Evolutionary conservation across 164 flowering plant species (phyloP), one percentile per base, ranked within the genome.

Genomic region (Vitis amurensis): DNA sequence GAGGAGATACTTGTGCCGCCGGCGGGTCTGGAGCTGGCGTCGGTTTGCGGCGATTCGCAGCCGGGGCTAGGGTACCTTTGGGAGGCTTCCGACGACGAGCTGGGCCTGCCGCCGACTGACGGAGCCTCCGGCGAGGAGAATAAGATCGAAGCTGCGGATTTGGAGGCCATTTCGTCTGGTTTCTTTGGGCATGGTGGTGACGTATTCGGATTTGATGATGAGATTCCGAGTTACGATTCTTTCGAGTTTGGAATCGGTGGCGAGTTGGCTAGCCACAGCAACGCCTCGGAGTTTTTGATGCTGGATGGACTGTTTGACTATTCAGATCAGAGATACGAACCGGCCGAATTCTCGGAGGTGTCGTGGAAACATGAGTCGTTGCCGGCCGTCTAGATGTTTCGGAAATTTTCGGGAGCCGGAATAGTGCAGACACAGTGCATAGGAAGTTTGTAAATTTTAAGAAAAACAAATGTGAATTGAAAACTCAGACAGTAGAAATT

Each of bases 31-130:
- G 76, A 50, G 12, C 16, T 56, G 71, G 48, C 68, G 27, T 69
- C 73, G 37, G 71, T 68, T 47, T 50, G 73, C 68, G 84, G 79
- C 17, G 85, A 71, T 58, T 52, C 82, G 0, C 79, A 66, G 76
- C 80, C 83, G 61, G 83, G 80, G 7, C 69, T 84, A 0, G 89
- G 83, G 1, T 86, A 52, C 66, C 83, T 86, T 53, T 61, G 80
- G 23, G 86, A 79, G 27, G 87, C 89, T 12, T 86, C 89, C 8
- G 89, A 86, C 67, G 89, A 86, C 56, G 87, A 86, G 59, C 82
- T 86, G 11, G 89, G 89, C 13, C 65, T 86, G 0, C 87, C 89
- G 1, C 89, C 86, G 55, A 70, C 79, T 48, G 14, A 31, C 11
- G 30, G 44, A 17, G 17, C 67, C 9, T 23, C 61, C 15, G 78